A percentile compares a stretch with the other conserved stretches of the same genome.
These are phyloP conservation scores for Boletus huronensis DNA, from an alignment of 768 basidiomycete genomes.

Conservation along the genomic window DNA sequence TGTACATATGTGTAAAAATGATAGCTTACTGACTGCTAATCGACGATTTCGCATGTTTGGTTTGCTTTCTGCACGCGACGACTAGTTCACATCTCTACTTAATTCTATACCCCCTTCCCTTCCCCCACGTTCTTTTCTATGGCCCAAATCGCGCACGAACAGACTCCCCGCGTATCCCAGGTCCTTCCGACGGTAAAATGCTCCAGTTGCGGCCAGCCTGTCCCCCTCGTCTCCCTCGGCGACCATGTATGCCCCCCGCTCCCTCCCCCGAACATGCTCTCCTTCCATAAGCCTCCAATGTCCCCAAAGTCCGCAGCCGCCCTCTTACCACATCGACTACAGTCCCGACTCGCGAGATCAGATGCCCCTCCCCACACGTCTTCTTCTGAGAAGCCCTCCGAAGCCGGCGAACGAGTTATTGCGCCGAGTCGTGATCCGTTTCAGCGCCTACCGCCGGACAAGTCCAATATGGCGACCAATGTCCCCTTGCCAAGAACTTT, in stretches of 20 bases:
- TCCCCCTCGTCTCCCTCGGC: slow-evolving; percentile 69
- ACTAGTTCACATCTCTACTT: slow-evolving; percentile 14
- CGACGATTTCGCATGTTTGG: background rate
- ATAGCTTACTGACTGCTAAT: slow-evolving; percentile 12
- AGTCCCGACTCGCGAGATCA: slow-evolving; percentile 39
- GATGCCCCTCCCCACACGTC: slow-evolving; percentile 6
- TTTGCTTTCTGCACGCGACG: background rate
- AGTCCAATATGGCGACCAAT: slow-evolving; percentile 9
- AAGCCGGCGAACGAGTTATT: slow-evolving; percentile 1
- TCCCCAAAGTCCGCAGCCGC: slow-evolving; percentile 41
- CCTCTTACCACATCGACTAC: slow-evolving; percentile 50
- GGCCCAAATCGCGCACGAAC: slow-evolving; percentile 19
- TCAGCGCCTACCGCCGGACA: slow-evolving; percentile 25
- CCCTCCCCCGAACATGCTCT: slow-evolving; percentile 39
- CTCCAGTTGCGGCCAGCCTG: slow-evolving; percentile 66
- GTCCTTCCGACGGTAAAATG: slow-evolving; percentile 82
- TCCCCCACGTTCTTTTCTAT: slow-evolving; percentile 24
- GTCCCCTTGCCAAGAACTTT: slow-evolving; percentile 4
- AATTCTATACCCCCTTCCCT: slow-evolving; percentile 25
- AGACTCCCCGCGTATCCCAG: slow-evolving; percentile 46
- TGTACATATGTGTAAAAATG: slow-evolving; percentile 21
- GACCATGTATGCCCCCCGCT: slow-evolving; percentile 71
- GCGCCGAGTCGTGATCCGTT: slow-evolving; percentile 25
- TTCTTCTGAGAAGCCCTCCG: slow-evolving; percentile 7
- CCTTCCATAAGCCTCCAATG: slow-evolving; percentile 31